Evolutionary conservation across 345 rosid species (phyloP), one percentile per base, ranked within the genome.

Genomic region (Aethionema arabicum): DNA sequence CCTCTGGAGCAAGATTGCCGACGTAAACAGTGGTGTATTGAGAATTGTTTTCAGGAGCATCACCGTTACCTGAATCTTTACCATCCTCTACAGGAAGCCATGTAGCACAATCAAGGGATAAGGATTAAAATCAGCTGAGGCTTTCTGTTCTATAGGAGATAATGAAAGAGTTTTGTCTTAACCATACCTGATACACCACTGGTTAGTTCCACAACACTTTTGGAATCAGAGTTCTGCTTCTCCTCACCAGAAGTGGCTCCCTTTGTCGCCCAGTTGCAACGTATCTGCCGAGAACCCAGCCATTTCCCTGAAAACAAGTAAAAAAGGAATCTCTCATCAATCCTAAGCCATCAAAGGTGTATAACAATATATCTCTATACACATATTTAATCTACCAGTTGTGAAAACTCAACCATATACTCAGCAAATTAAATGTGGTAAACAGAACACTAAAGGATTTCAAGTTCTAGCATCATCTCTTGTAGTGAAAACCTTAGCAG

Each of bases 231-330:
- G 61, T 77, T 65, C 64, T 73, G 83, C 55, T 81, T 87, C 51
- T 91, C 96, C 13, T 91, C 98, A 65, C 76, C 76, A 62, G 76
- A 40, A 57, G 52, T 66, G 64, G 91, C 85, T 45, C 98, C 96
- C 73, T 91, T 91, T 8, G 95, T 64, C 13, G 96, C 96, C 96
- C 98, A 91, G 75, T 91, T 91, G 70, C 96, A 91, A 14, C 95
- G 82, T 61, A 91, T 88, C 80, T 91, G 98, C 69, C 96, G 78
- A 27, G 87, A 82, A 7, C 98, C 96, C 54, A 88, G 92, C 95
- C 96, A 88, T 80, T 83, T 91, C 52, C 98, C 96, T 88, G 62
- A 49, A 78, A 46, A 21, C 27, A 21, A 30, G 29, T n/a, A 47
- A 44, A 14, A 56, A 36, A 15, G 40, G 10, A 63, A 32, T 5